These are phyloP conservation scores for Tephrocybe sp. DNA, from an alignment of 768 basidiomycete genomes.

Conservation along the genomic window DNA sequence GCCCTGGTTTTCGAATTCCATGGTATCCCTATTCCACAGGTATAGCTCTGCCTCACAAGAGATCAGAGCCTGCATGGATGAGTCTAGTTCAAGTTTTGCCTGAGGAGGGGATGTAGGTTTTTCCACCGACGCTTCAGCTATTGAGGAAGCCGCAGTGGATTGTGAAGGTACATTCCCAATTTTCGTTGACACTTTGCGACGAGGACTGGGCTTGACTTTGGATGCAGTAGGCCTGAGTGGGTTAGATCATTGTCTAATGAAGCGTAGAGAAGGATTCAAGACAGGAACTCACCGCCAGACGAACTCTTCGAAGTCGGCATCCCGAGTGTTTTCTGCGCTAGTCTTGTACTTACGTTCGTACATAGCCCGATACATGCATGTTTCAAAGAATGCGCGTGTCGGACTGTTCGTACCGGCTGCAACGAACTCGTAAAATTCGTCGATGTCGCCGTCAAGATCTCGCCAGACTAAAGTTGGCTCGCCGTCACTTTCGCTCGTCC, in stretches of 20 bases:
- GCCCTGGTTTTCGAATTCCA: conserved; percentile 53
- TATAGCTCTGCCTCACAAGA: conserved; percentile 57
- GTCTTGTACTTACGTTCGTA: conserved; percentile 88
- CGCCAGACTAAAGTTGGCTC: conserved; percentile 89
- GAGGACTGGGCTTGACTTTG: conserved; percentile 30
- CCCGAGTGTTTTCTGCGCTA: conserved; percentile 66
- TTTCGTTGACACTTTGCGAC: conserved; percentile 28
- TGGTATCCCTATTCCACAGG: conserved; percentile 54
- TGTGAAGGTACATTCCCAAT: conserved; percentile 20
- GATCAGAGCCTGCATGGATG: conserved; percentile 31
- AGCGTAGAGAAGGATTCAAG: not conserved
- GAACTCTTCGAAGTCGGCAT: conserved; percentile 76
- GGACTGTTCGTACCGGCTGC: conserved; percentile 76
- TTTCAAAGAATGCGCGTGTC: conserved; percentile 87
- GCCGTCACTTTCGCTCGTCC: conserved; percentile 68
- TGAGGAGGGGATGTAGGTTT: conserved; percentile 1
- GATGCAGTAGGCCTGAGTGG: conserved; percentile 34
- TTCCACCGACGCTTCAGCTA: conserved; percentile 3
- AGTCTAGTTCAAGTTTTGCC: conserved; percentile 13
- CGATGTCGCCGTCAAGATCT: conserved; percentile 87
- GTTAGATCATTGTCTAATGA: not conserved
- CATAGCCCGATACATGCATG: conserved; percentile 94
- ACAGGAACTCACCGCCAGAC: conserved; percentile 82
- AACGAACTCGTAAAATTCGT: conserved; percentile 94
- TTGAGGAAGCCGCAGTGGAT: conserved; percentile 4